Evolutionary conservation across 805 yeast species (phyloP), one percentile per base, ranked within the genome.

Genomic region (Saturnispora silvae): DNA sequence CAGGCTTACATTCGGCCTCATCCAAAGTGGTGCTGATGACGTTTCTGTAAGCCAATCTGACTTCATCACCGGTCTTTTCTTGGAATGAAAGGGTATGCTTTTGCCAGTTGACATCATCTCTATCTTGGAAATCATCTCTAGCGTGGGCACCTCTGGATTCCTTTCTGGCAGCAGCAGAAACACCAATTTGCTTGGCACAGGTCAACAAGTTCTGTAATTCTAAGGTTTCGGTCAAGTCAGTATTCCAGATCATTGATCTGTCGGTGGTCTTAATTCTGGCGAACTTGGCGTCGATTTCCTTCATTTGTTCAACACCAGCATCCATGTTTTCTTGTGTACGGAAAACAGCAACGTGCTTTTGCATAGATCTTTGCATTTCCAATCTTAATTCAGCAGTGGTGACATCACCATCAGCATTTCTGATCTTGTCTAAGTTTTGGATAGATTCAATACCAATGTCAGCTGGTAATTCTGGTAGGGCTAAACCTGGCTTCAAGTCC

Each of bases 131-230:
- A 63, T 89, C 98, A 65, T 89, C 98, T 71, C 97, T 81, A 42
- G 98, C 96, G 59, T 89, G 98, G 34, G 98, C 97, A 68, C 98
- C 98, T 71, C 98, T 84, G 27, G 96, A 86, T 68, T 89, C 98
- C 56, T 71, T 79, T 72, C 98, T 84, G 40, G 85, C 94, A 45
- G 92, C 86, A 36, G 98, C 98, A 45, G 94, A 75, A 48, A 67
- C 68, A 24, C 97, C 97, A 37, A 96, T 87, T 71, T 92, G 98
- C 46, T 80, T 77, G 44, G 97, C 97, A 71, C 96, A 85, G 35
- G 97, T 87, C 61, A 89, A 72, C 71, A 89, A 73, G 78, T 89
- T 89, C 65, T 87, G 96, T 60, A 89, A 72, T 65, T 89, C 98
- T 52, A 92, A 70, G 39, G 97, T 83, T 70, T 89, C 98, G 37